A percentile compares a stretch with the other conserved stretches of the same genome.
phyloP scores from a whole-genome alignment of 306 rosid species.

The Gastrolobium bilobum region DNA sequence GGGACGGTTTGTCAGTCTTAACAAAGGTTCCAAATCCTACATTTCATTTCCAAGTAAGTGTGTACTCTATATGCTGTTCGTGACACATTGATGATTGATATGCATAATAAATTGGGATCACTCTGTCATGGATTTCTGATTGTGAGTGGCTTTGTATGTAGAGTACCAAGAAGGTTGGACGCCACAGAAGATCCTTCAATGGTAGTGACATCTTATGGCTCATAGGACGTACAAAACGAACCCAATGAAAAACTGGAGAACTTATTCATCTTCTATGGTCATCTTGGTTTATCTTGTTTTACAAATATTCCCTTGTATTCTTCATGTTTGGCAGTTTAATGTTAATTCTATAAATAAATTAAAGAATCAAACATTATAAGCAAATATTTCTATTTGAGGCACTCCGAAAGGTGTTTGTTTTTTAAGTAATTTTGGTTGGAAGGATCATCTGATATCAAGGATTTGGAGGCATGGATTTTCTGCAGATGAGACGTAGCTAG shows the following conservation, averaged over 20 bases:
- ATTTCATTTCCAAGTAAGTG: slow-evolving; percentile 77
- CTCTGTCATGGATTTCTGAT: not conserved
- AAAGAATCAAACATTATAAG: not conserved
- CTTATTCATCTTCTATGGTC: slow-evolving; percentile 14
- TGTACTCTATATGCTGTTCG: not conserved
- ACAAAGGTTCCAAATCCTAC: slow-evolving; percentile 63
- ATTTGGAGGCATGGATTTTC: slow-evolving; percentile 72
- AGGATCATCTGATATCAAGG: slow-evolving; percentile 55
- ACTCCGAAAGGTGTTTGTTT: not conserved
- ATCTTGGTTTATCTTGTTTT: not conserved
- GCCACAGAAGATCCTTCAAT: slow-evolving; percentile 61
- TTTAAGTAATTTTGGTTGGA: not conserved
- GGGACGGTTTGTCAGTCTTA: slow-evolving; percentile 54
- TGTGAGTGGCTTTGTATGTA: slow-evolving; percentile 45
- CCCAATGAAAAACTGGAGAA: slow-evolving; percentile 44
- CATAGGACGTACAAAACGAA: slow-evolving; percentile 62
- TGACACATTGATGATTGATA: not conserved
- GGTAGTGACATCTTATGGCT: slow-evolving; percentile 67
- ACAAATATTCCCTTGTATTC: not conserved
- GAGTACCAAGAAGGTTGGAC: slow-evolving; percentile 59
- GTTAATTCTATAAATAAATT: not conserved
- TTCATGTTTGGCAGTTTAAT: not conserved
- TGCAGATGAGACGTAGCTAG: slow-evolving; percentile 63
- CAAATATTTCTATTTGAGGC: slow-evolving; percentile 9
- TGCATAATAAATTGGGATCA: slow-evolving; percentile 29